A percentile compares a stretch with the other conserved stretches of the same genome.
phyloP scores from a whole-genome alignment of 208 protist species.

The Vickermania spadyakhi region DNA sequence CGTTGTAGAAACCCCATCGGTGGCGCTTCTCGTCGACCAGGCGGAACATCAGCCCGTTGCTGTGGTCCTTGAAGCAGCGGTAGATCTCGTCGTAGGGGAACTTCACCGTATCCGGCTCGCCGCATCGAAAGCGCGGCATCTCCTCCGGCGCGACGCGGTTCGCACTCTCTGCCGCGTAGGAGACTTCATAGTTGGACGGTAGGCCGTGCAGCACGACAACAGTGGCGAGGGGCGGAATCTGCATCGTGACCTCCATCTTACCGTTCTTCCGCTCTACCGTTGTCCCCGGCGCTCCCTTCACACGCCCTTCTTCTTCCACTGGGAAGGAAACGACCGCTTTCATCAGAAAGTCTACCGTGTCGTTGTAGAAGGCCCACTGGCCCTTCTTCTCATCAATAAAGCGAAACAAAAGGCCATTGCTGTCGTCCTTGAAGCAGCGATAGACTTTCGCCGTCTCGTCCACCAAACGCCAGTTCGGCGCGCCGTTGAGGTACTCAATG shows the following conservation, averaged over 20 bases:
- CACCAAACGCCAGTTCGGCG: constrained; percentile 45
- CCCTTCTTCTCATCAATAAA: constrained; percentile 47
- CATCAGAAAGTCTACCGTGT: constrained; percentile 68
- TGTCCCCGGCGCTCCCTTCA: not conserved
- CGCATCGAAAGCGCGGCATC: constrained; percentile 25
- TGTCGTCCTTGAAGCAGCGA: constrained; percentile 62
- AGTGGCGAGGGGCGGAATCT: constrained; percentile 47
- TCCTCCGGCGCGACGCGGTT: constrained; percentile 12
- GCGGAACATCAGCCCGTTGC: constrained; percentile 71
- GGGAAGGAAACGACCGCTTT: constrained; percentile 43
- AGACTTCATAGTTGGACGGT: constrained; percentile 36
- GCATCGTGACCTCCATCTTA: constrained; percentile 32
- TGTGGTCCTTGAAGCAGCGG: constrained; percentile 71
- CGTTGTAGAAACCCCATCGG: constrained; percentile 77
- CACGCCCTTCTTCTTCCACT: not conserved
- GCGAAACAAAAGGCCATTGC: constrained; percentile 77
- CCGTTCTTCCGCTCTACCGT: constrained; percentile 25
- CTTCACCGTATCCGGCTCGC: constrained; percentile 25
- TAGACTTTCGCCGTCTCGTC: constrained; percentile 36
- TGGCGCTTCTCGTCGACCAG: constrained; percentile 30
- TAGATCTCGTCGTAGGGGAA: constrained; percentile 44
- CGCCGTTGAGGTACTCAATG: constrained; percentile 34
- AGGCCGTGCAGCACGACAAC: constrained; percentile 46
- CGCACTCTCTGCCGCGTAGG: constrained; percentile 35
- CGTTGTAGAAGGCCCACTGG: constrained; percentile 83